These are phyloP conservation scores for Corynespora cassiicola DNA, from an alignment of 2,329 filamentous ascomycete species.

Conservation along the genomic window DNA sequence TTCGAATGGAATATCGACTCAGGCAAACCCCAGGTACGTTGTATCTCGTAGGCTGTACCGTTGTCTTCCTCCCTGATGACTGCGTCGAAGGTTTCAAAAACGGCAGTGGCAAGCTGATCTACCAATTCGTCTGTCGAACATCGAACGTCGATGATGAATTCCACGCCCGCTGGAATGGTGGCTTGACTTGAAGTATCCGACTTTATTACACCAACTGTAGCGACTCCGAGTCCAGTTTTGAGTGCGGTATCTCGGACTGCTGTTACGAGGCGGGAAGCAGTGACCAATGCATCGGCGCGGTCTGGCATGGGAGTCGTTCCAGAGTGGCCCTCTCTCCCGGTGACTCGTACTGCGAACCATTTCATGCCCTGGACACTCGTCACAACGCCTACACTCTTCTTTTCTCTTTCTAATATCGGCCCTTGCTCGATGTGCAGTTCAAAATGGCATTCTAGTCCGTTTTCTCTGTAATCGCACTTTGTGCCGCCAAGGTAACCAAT, in stretches of 20 bases:
- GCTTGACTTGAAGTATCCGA: constrained; percentile 37
- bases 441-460: constrained; percentile 75
- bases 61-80: constrained; percentile 28
- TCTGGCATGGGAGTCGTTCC: constrained; percentile 73
- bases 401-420: constrained; percentile 69
- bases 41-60: constrained; percentile 24
- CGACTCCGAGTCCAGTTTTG: constrained; percentile 26
- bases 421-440: constrained; percentile 87
- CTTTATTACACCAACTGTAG: constrained; percentile 35
- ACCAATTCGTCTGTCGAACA: constrained; percentile 34
- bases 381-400: constrained; percentile 70
- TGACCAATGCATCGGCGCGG: constrained; percentile 53
- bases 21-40: constrained; percentile 32
- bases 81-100: constrained; percentile 28
- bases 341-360: constrained; percentile 60
- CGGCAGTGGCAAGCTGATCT: constrained; percentile 23
- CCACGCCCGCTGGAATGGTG: constrained; percentile 33
- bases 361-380: constrained; percentile 75
- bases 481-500: constrained; percentile 45
- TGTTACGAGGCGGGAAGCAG: constrained; percentile 31
- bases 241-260: constrained; percentile 30
- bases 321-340: constrained; percentile 43
- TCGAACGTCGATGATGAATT: constrained; percentile 36
- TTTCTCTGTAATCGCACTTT: constrained; percentile 62
- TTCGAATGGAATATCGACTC: constrained; percentile 28